Evolutionary conservation across 495 filamentous ascomycete species (phyloP), one percentile per base, ranked within the genome.

Genomic region (Penicillium ochrochloron): DNA sequence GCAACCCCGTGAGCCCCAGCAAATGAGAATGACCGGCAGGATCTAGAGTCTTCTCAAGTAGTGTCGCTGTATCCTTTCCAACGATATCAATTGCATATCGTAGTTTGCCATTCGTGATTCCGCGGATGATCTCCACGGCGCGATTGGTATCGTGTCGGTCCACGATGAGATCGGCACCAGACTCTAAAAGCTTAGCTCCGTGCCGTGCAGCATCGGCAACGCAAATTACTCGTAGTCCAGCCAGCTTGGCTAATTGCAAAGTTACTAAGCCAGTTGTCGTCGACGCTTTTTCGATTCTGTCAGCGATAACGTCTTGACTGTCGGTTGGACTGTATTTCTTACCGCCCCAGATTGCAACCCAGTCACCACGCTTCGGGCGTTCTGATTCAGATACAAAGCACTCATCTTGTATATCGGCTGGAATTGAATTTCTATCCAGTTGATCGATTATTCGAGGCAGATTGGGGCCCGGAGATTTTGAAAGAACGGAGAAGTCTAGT

Each of bases 341-440:
- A 83, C 87, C 88, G 66, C 88, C 89, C 88, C 88, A 91, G 15
- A 90, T 84, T 12, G 82, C 86, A 59, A 91, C 70, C 88, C 88
- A 91, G 33, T 90, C 88, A 0, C 85, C 86, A 10, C 64, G 44
- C 52, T 74, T 73, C 2, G 82, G 76, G 37, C 81, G 75, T 61
- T 86, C 85, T 12, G 72, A 64, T 14, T 72, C 66, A 33, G 82
- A 78, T 6, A 77, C 72, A 34, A 88, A 82, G 42, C 81, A 84
- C 57, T 90, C 86, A 2, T 75, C 63, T 17, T 76, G 67, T 35
- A 89, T 81, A 67, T 90, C 86, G 29, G 69, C 61, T 1, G 86
- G 78, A 21, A 90, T 71, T 3, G 65, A 48, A 10, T 80, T 73
- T 3, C 59, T 66, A 31, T 78, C 41, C 1, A 85, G 41, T 0